Conservation (phyloP, 179 eudicot species). For the Monotropa hypopitys region DNA sequence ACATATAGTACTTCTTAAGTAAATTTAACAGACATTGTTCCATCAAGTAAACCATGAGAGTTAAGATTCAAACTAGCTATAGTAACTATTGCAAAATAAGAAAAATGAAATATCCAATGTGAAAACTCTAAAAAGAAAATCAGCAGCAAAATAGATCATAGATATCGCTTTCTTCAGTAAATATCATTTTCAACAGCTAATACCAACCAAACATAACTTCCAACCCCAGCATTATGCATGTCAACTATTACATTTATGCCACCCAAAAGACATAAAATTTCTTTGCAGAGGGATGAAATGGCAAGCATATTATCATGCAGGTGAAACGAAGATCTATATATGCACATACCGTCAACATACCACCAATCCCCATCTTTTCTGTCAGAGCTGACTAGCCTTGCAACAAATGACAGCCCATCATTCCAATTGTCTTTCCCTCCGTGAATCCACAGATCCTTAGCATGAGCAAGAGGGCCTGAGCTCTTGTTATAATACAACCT, state of each 20-base stretch:
- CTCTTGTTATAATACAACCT: constrained; percentile 62
- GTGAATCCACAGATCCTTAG: constrained; percentile 77
- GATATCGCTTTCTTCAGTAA: not conserved
- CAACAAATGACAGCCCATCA: constrained; percentile 60
- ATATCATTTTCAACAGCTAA: not conserved
- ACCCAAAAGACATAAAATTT: not conserved
- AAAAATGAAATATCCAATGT: not conserved
- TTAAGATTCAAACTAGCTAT: not conserved
- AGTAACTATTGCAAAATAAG: not conserved
- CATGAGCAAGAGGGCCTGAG: constrained; percentile 72
- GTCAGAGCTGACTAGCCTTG: constrained; percentile 50
- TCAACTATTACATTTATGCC: not conserved
- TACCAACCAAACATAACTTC: not conserved
- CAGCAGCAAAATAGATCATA: not conserved
- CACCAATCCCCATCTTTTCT: constrained; percentile 70
- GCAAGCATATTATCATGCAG: not conserved
- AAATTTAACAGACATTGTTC: not conserved
- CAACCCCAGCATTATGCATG: not conserved
- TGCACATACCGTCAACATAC: constrained; percentile 70
- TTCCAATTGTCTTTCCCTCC: constrained; percentile 86
- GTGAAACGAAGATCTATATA: not conserved
- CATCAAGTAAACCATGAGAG: not conserved
- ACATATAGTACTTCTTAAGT: not conserved
- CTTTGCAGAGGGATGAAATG: not conserved
- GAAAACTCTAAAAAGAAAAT: not conserved